Evolutionary conservation across 2,329 filamentous ascomycete species (phyloP), one percentile per base, ranked within the genome.

Genomic region (Trichoderma atrobrunneum): DNA sequence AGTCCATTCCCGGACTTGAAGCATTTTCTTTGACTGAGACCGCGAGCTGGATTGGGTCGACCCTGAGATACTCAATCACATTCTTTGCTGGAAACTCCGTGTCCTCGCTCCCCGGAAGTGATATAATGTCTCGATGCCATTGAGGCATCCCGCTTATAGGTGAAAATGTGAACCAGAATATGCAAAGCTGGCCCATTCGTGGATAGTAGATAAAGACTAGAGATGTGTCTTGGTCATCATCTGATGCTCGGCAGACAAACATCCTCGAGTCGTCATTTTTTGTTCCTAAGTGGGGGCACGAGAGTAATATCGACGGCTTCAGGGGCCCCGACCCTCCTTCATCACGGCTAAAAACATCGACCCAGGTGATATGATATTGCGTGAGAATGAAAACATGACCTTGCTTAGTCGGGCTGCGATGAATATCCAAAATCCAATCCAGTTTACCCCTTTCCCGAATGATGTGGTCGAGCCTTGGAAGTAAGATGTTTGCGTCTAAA

Each of bases 311-410:
- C 3, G 66, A 39, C 5, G 79, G 77, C 30, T 74, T 77, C 10
- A 72, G 21, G 0, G 64, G 39, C 7, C 48, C 61, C 6, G 73
- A 73, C 7, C 74, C 72, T 34, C 59, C 57, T 26, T 24, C 72
- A 7, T 68, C 70, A 11, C 73, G 69, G 62, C 71, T 72, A 64
- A 75, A 78, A 16, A 87, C 76, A 62, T 85, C 81, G n/a, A 89
- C 74, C 81, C 87, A 84, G 39, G 86, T 81, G 0, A 92, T 70
- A 32, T 81, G 82, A 0, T 82, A 82, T 14, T 84, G 85, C 1
- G 90, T 93, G 59, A 93, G 80, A 11, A 92, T 80, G 71, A 90
- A 87, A 1, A 89, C 76, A n/a, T 88, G 85, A 30, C 83, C 81
- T 6, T 82, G 80, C 68, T 85, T 81, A 3, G 79, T 76, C 1